A percentile compares a stretch with the other conserved stretches of the same genome.
phyloP scores from a whole-genome alignment of 495 filamentous ascomycete species.

The Lepidopterella palustris region DNA sequence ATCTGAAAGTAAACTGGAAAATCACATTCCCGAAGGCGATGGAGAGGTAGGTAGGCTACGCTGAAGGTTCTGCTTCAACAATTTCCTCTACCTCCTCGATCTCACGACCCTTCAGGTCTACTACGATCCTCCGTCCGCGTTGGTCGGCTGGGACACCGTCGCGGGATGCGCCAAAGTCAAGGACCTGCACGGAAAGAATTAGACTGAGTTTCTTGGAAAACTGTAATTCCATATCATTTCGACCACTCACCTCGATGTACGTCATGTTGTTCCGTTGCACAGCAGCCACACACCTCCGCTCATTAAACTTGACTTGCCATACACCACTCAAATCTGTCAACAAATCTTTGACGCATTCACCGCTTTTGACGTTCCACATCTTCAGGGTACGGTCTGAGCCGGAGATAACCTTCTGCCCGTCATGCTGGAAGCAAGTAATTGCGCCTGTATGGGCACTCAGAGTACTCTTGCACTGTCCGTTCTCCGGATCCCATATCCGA shows the following conservation, averaged over 20 bases:
- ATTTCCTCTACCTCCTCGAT: slow-evolving; percentile 32
- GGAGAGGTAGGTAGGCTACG: slow-evolving; percentile 2
- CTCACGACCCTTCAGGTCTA: slow-evolving; percentile 50
- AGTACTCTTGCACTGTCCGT: slow-evolving; percentile 80
- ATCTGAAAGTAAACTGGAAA: neutral
- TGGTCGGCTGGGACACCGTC: slow-evolving; percentile 47
- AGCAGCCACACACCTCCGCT: slow-evolving; percentile 89
- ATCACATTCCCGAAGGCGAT: neutral
- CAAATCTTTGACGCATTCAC: slow-evolving; percentile 88
- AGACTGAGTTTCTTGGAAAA: neutral
- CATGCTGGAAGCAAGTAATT: slow-evolving; percentile 98
- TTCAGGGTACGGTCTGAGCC: slow-evolving; percentile 93
- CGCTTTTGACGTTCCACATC: slow-evolving; percentile 95
- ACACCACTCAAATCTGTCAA: slow-evolving; percentile 93
- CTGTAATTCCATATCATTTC: neutral
- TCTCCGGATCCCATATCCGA: slow-evolving; percentile 95
- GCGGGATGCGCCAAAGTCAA: slow-evolving; percentile 72
- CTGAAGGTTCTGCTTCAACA: slow-evolving; percentile 19
- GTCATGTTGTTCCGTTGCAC: slow-evolving; percentile 89
- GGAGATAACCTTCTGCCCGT: slow-evolving; percentile 92
- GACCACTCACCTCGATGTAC: slow-evolving; percentile 79
- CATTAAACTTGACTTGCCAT: slow-evolving; percentile 98
- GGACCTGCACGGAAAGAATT: slow-evolving; percentile 11
- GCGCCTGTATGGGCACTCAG: slow-evolving; percentile 91
- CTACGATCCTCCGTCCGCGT: slow-evolving; percentile 72